Percentiles rank a stretch among this genome's conserved stretches.
Conservation (phyloP, 768 basidiomycete genomes). For the Albatrellus ellisii region DNA sequence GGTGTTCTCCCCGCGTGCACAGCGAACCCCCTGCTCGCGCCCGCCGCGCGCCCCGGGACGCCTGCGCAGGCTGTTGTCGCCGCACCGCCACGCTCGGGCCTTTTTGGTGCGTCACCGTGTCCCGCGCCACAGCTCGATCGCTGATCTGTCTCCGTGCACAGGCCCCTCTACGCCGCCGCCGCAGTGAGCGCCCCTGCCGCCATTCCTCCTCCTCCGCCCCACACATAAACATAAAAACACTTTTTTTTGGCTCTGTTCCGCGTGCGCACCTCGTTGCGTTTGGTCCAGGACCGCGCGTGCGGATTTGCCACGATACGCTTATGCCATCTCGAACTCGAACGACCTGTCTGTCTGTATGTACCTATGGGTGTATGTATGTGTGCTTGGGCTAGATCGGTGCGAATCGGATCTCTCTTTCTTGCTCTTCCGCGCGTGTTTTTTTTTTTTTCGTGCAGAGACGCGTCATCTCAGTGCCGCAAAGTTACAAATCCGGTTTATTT, state of each 20-base stretch:
- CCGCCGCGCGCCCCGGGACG: conserved; percentile 27
- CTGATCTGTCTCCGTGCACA: background rate
- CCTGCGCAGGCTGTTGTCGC: conserved; percentile 22
- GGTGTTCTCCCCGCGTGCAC: background rate
- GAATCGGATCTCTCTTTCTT: too few species aligned
- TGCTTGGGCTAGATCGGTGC: too few species aligned
- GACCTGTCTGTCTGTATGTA: too few species aligned
- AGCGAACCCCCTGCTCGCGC: conserved; percentile 58
- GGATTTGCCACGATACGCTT: too few species aligned
- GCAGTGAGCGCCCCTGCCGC: conserved; percentile 10
- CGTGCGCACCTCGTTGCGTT: background rate
- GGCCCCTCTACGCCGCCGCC: conserved; percentile 20
- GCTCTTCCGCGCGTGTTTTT: too few species aligned
- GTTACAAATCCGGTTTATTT: too few species aligned
- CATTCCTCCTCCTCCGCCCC: background rate
- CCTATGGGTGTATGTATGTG: background rate
- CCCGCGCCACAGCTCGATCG: background rate
- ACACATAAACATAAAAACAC: background rate
- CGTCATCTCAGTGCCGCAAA: too few species aligned
- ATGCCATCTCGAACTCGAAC: too few species aligned
- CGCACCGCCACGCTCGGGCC: conserved; percentile 38
- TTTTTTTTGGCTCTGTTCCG: background rate
- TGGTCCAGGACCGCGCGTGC: too few species aligned
- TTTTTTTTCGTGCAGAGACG: too few species aligned
- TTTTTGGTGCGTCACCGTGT: conserved; percentile 41